These are phyloP conservation scores for Smallanthus sonchifolius DNA, from an alignment of 129 eudicot species.

Conservation along the genomic window DNA sequence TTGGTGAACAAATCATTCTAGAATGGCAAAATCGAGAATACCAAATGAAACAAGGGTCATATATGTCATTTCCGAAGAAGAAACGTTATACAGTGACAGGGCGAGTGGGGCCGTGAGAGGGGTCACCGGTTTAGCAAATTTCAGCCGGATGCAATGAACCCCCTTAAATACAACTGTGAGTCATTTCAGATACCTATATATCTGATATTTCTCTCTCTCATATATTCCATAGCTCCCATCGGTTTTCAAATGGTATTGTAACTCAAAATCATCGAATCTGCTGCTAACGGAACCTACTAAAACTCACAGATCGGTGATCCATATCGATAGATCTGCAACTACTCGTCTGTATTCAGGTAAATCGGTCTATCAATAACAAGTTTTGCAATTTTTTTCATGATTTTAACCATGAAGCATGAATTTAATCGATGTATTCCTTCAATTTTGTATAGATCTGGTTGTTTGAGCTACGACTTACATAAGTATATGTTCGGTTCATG, in stretches of 20 bases:
- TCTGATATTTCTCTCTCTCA: constrained; percentile 13
- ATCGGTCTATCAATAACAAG: not conserved
- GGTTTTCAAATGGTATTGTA: constrained; percentile 15
- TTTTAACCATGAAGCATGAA: constrained; percentile 1
- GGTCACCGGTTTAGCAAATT: not conserved
- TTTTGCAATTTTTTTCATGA: not conserved
- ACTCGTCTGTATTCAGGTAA: constrained; percentile 19
- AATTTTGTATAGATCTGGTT: constrained; percentile 50
- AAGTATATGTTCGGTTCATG: constrained; percentile 45
- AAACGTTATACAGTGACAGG: constrained; percentile 14
- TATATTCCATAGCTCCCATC: constrained; percentile 13
- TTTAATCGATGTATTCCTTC: constrained; percentile 11
- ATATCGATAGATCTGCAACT: constrained; percentile 14
- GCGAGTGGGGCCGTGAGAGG: constrained; percentile 6
- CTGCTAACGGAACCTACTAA: constrained; percentile 14
- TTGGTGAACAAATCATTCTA: not conserved
- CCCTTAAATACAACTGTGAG: constrained; percentile 26
- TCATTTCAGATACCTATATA: constrained; percentile 29
- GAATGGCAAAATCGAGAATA: not conserved
- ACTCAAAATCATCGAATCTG: constrained; percentile 20
- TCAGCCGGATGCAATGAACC: constrained; percentile 21
- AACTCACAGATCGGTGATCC: constrained; percentile 21
- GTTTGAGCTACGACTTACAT: constrained; percentile 26
- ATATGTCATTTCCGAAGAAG: not conserved
- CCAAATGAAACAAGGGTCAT: not conserved